These are phyloP conservation scores for Basipetospora chlamydospora DNA, from an alignment of 2,329 filamentous ascomycete genomes.

Conservation along the genomic window DNA sequence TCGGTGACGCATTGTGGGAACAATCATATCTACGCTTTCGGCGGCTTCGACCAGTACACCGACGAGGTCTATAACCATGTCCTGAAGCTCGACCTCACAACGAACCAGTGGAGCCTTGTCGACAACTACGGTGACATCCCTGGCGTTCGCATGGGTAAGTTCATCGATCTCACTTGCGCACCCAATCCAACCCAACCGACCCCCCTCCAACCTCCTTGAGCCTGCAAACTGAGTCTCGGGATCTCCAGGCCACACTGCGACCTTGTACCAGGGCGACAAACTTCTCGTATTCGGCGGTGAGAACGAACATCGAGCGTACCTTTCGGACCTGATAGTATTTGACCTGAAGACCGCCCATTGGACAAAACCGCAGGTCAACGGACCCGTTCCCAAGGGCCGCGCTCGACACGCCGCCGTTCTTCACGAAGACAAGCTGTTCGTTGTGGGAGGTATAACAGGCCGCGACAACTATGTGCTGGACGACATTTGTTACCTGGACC, in stretches of 20 bases:
- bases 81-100: slow-evolving; percentile 70
- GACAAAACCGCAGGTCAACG: slow-evolving; percentile 80
- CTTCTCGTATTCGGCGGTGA: slow-evolving; percentile 95
- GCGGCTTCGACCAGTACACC: slow-evolving; percentile 96
- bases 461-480: slow-evolving; percentile 86
- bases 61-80: slow-evolving; percentile 99
- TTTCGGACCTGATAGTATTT: slow-evolving; percentile 92
- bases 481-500: slow-evolving; percentile 89
- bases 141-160: slow-evolving; percentile 83
- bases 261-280: slow-evolving; percentile 84
- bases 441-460: slow-evolving; percentile 89
- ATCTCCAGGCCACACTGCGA: slow-evolving; percentile 74
- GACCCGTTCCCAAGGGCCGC: slow-evolving; percentile 74
- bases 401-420: slow-evolving; percentile 88
- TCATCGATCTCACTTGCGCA: background rate
- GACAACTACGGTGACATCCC: slow-evolving; percentile 99
- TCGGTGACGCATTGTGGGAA: slow-evolving; percentile 98
- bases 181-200: no score
- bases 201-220: no score
- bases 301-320: slow-evolving; percentile 91
- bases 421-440: slow-evolving; percentile 91
- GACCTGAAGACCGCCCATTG: slow-evolving; percentile 89
- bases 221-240: slow-evolving; percentile 7
- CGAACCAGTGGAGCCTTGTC: slow-evolving; percentile 85
- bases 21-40: slow-evolving; percentile 95